These are phyloP conservation scores for Plantago ovata DNA, from an alignment of 257 asterid species.

Conservation along the genomic window DNA sequence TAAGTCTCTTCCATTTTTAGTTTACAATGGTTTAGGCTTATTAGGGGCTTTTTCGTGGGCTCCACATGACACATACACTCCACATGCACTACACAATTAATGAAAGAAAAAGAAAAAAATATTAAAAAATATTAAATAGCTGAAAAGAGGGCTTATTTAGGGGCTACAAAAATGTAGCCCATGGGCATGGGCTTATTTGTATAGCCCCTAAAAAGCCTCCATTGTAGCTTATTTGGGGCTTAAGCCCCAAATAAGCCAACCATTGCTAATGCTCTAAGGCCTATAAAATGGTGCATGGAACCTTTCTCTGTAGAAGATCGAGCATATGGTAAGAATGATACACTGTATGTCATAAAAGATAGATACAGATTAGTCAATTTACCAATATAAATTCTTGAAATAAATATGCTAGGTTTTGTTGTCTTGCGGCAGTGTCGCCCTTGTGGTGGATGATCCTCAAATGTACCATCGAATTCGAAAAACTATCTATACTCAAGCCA, in stretches of 20 bases:
- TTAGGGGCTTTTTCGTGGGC: too few species aligned
- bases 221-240: too few species aligned
- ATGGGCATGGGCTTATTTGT: too few species aligned
- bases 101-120: not conserved
- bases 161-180: too few species aligned
- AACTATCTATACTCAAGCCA: constrained; percentile 44
- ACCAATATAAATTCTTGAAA: constrained; percentile 11
- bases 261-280: too few species aligned
- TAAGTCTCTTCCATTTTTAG: too few species aligned
- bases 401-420: constrained; percentile 18
- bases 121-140: not conserved
- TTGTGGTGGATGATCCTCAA: constrained; percentile 74
- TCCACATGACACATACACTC: too few species aligned
- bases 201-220: too few species aligned
- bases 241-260: too few species aligned
- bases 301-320: not conserved
- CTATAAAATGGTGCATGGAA: not conserved
- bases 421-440: constrained; percentile 61
- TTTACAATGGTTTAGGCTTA: too few species aligned
- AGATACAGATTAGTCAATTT: not conserved
- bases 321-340: not conserved
- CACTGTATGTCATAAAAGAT: not conserved
- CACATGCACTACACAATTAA: too few species aligned
- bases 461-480: constrained; percentile 50
- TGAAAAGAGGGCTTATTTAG: too few species aligned